phyloP scores from a whole-genome alignment of 2,329 filamentous ascomycete genomes.

The Clarireedia hainanense region DNA sequence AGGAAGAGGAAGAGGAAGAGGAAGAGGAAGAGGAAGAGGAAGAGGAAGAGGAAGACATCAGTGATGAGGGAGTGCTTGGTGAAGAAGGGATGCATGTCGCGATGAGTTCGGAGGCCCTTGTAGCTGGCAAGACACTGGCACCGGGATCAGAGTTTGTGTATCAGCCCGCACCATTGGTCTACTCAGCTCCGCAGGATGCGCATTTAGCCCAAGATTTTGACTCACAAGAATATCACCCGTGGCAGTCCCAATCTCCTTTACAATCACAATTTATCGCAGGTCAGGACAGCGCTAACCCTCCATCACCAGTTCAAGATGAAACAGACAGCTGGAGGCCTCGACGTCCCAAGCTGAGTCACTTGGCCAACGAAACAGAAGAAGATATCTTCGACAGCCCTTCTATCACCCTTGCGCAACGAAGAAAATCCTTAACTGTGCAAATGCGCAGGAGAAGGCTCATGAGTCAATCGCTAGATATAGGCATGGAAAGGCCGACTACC shows the following conservation, averaged over 20 bases:
- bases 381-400: slow-evolving; percentile 15
- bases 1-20: neutral
- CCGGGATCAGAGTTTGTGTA: too few species aligned
- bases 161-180: too few species aligned
- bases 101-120: too few species aligned
- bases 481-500: neutral
- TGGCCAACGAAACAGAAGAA: slow-evolving; percentile 16
- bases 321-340: slow-evolving; percentile 12
- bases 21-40: neutral
- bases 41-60: neutral
- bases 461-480: slow-evolving; percentile 3
- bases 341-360: slow-evolving; percentile 6
- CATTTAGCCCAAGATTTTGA: too few species aligned
- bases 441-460: neutral
- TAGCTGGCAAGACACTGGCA: too few species aligned
- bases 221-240: neutral
- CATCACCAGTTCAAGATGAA: neutral
- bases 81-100: too few species aligned
- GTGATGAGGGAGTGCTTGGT: neutral
- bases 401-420: neutral
- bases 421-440: neutral
- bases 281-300: neutral
- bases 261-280: too few species aligned
- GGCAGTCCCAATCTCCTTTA: neutral
- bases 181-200: too few species aligned